Evolutionary conservation across 306 rosid genomes (phyloP).

Genomic region (Quercus mongolica): DNA sequence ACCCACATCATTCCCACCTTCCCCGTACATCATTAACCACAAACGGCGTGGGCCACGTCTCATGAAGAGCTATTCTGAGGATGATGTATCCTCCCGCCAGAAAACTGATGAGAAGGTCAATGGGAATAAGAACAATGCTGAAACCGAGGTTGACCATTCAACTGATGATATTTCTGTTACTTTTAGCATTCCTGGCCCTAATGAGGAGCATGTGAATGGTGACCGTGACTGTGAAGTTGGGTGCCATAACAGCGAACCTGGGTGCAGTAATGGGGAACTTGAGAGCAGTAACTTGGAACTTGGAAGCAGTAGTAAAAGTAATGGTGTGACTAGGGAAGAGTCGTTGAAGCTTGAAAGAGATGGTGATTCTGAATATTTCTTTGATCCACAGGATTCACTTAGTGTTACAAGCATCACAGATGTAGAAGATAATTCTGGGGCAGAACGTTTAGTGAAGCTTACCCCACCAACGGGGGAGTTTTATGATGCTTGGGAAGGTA

Average conservation of each 20-base stretch:
- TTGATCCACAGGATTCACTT: constrained; percentile 73
- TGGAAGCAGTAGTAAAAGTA: constrained; percentile 27
- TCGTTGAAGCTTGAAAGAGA: constrained; percentile 39
- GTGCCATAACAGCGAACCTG: constrained; percentile 12
- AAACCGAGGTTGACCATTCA: constrained; percentile 34
- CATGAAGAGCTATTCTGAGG: constrained; percentile 71
- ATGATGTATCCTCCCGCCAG: constrained; percentile 35
- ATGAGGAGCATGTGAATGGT: constrained; percentile 32
- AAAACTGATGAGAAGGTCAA: constrained; percentile 28
- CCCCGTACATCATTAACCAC: constrained; percentile 89
- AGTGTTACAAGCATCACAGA: constrained; percentile 70
- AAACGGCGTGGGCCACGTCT: constrained; percentile 96
- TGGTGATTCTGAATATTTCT: constrained; percentile 66
- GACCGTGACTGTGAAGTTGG: constrained; percentile 29
- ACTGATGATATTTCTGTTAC: constrained; percentile 40
- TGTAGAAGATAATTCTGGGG: constrained; percentile 62
- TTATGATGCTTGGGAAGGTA: constrained; percentile 97
- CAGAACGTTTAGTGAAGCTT: constrained; percentile 40
- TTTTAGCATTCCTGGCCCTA: constrained; percentile 30
- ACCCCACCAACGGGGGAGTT: constrained; percentile 55
- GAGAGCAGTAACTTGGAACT: constrained; percentile 26
- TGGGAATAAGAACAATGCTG: constrained; percentile 16
- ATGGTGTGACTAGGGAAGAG: constrained; percentile 28
- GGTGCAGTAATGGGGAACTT: constrained; percentile 28
- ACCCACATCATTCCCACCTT: constrained; percentile 83